A percentile compares a stretch with the other conserved stretches of the same genome.
These are phyloP conservation scores for Monosporascus sp. DNA, from an alignment of 2,329 filamentous ascomycete species.

Conservation along the genomic window DNA sequence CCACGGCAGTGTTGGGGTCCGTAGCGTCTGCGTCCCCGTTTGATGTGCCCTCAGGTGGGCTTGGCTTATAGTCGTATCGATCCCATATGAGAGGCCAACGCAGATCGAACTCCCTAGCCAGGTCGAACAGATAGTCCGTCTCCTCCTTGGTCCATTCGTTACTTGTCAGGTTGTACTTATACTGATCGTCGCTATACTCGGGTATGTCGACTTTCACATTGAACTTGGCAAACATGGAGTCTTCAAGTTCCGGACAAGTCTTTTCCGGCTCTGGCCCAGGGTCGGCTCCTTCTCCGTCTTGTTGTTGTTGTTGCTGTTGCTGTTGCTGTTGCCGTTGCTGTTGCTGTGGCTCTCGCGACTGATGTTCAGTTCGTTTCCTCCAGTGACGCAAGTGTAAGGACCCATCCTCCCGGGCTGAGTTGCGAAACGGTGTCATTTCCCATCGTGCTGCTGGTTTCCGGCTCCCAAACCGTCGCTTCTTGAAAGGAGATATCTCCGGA, in stretches of 20 bases:
- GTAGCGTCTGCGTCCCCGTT: constrained; percentile 39
- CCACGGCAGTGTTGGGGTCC: constrained; percentile 48
- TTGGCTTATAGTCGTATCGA: constrained; percentile 71
- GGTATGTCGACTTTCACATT: constrained; percentile 77
- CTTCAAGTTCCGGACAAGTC: constrained; percentile 42
- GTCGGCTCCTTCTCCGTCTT: constrained; percentile 22
- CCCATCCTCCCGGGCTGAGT: constrained; percentile 68
- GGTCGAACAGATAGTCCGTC: constrained; percentile 80
- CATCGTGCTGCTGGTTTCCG: constrained; percentile 56
- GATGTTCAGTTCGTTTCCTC: constrained; percentile 57
- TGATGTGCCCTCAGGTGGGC: constrained; percentile 24
- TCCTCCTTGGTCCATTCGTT: constrained; percentile 87
- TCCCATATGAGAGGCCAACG: constrained; percentile 92
- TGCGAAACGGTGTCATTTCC: constrained; percentile 68
- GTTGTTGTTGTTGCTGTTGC: constrained; percentile 14
- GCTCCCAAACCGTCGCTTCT: constrained; percentile 51
- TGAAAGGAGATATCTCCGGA: constrained; percentile 54
- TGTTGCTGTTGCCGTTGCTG: constrained; percentile 20
- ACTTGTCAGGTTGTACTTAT: constrained; percentile 67
- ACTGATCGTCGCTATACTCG: constrained; percentile 82
- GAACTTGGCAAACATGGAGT: constrained; percentile 76
- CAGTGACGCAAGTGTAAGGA: constrained; percentile 72
- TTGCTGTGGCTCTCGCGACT: constrained; percentile 20
- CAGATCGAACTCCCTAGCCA: constrained; percentile 75
- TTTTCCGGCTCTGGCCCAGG: constrained; percentile 32